Evolutionary conservation across 2,329 filamentous ascomycete species (phyloP).

Genomic region (Cryphonectria naterciae): DNA sequence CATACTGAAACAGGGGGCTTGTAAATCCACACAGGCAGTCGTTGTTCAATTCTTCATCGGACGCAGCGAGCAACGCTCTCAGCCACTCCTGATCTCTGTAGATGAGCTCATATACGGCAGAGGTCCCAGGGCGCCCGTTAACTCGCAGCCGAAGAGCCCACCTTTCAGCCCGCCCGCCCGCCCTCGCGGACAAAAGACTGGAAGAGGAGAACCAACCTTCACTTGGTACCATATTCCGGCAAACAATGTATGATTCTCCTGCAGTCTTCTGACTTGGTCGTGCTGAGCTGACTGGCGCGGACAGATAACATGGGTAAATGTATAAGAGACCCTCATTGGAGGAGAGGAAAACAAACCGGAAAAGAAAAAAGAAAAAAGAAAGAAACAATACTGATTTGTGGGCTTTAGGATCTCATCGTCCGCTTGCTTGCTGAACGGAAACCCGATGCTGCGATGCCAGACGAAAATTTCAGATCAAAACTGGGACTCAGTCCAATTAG

Average conservation of each 20-base stretch:
- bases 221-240: not conserved
- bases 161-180: not conserved
- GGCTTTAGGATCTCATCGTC: not conserved
- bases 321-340: not conserved
- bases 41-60: not conserved
- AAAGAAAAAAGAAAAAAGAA: not conserved
- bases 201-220: not conserved
- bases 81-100: not conserved
- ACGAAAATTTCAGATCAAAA: not conserved
- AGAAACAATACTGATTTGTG: not conserved
- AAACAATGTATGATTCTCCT: not conserved
- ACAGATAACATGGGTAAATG: not conserved
- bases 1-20: not conserved
- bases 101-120: not conserved
- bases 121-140: not conserved
- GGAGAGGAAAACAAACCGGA: no score
- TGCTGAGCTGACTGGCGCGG: not conserved
- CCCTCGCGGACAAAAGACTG: not conserved
- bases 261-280: not conserved
- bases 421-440: not conserved
- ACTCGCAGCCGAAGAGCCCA: not conserved
- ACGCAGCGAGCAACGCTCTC: not conserved
- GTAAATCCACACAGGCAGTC: not conserved
- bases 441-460: not conserved
- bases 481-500: not conserved